Evolutionary conservation across 2,329 filamentous ascomycete species (phyloP), one percentile per base, ranked within the genome.

Genomic region (Alternaria brassicicola): DNA sequence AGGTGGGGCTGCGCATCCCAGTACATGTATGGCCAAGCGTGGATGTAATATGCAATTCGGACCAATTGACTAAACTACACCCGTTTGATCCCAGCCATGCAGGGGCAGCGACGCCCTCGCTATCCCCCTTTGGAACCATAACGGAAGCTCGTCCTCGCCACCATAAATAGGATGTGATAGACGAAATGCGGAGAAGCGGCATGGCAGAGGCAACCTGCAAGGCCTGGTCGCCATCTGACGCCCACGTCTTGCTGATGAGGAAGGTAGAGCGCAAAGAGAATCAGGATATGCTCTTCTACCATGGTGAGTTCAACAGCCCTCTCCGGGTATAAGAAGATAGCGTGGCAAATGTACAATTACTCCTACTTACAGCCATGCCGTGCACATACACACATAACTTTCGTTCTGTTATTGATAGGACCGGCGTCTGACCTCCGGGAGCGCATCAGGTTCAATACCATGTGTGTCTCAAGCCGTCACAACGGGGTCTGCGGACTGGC

Each of bases 101-200:
- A 74, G 71, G 68, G 70, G 68, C 64, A 63, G 42, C 33, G 55
- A 59, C 62, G 59, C 59, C 36, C 57, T 55, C 61, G 60, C 63
- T 61, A 62, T 56, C 49, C 68, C 69, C 50, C 47, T 67, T 69
- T 62, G 25, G 43, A 65, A 41, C 61, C 56, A 58, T 47, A 53
- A 58, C 63, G 54, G 63, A 49, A 65, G 63, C 63, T 62, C 64
- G 63, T 64, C 66, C 66, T 71, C 60, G 65, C 69, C 71, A 67
- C 70, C 68, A 71, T 69, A 73, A 74, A 74, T 74, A 73, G 71
- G 65, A 58, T 59, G 57, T 57, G 59, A 64, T 70, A 65, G 60
- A 68, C 65, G 58, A 71, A 75, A 70, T 76, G 73, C 72, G 73
- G 73, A 76, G 73, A 75, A 73, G 67, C 58, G 59, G 68, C 68